These are phyloP conservation scores for Hibiscus syriacus DNA, from an alignment of 345 rosid species.

Conservation along the genomic window DNA sequence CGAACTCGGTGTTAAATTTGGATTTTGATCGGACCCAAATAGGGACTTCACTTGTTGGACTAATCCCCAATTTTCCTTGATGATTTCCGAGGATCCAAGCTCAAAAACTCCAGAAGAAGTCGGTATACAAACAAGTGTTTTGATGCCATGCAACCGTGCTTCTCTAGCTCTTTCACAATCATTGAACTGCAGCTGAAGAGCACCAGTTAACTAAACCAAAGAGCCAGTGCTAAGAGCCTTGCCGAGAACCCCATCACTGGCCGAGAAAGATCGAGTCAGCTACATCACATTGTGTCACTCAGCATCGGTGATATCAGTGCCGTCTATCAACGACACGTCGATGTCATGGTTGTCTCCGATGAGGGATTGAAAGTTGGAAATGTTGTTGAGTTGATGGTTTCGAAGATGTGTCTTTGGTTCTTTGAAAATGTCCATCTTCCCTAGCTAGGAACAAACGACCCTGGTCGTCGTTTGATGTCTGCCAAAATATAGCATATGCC, in stretches of 20 bases:
- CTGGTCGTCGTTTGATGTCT: conserved; percentile 29
- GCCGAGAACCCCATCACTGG: conserved; percentile 43
- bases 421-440: conserved; percentile 65
- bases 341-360: conserved; percentile 20
- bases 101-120: conserved; percentile 54
- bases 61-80: conserved; percentile 41
- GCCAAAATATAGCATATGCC: conserved; percentile 65
- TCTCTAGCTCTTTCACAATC: conserved; percentile 58
- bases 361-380: conserved; percentile 12
- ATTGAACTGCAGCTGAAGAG: conserved; percentile 33
- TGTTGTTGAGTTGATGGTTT: not conserved
- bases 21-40: conserved; percentile 36
- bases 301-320: conserved; percentile 27
- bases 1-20: conserved; percentile 7
- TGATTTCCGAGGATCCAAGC: conserved; percentile 40
- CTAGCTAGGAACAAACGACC: conserved; percentile 43
- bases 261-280: conserved; percentile 38
- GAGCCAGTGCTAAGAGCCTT: conserved; percentile 42
- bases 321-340: conserved; percentile 27
- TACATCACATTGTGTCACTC: conserved; percentile 70
- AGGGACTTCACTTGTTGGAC: conserved; percentile 46
- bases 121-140: conserved; percentile 55
- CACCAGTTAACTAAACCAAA: conserved; percentile 51
- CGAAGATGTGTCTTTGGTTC: conserved; percentile 21
- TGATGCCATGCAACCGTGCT: conserved; percentile 50